These are phyloP conservation scores for Colletotrichum nymphaeae DNA, from an alignment of 2,329 filamentous ascomycete genomes.

Conservation along the genomic window DNA sequence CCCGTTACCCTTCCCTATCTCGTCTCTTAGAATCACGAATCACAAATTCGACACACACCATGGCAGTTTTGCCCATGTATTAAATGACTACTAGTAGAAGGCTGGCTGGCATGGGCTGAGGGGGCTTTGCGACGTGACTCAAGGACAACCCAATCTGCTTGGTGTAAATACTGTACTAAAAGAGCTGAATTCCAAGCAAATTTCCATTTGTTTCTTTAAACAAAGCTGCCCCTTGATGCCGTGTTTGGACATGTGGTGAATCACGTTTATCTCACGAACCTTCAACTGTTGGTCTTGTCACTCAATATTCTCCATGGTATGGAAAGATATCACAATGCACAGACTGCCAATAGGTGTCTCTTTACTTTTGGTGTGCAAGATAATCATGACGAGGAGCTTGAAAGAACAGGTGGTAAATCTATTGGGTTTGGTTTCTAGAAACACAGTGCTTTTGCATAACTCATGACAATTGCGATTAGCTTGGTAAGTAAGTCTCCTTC, in stretches of 20 bases:
- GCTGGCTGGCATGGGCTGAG: conserved; percentile 41
- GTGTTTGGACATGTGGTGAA: no score
- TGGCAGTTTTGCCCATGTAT: conserved; percentile 45
- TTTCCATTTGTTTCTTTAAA: conserved; percentile 40
- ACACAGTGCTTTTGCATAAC: conserved; percentile 12
- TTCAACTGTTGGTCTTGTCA: no score
- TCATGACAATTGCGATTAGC: conserved; percentile 11
- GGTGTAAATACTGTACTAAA: conserved; percentile 59
- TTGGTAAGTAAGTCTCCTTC: not conserved
- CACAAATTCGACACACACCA: conserved; percentile 31
- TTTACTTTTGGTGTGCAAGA: not conserved
- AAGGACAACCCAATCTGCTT: conserved; percentile 38
- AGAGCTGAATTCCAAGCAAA: conserved; percentile 49
- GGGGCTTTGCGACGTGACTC: conserved; percentile 45
- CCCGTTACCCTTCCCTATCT: conserved; percentile 29
- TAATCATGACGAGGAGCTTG: not conserved
- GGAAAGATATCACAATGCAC: not conserved
- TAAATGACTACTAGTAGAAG: conserved; percentile 44
- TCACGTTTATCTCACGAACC: no score
- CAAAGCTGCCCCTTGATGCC: not conserved
- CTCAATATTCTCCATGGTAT: no score
- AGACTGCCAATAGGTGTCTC: not conserved
- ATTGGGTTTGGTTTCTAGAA: conserved; percentile 7
- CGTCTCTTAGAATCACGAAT: conserved; percentile 36
- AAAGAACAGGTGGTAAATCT: conserved; percentile 9